phyloP scores from a whole-genome alignment of 371 early-diverging fungal species.

The Haplosporangium sp. region DNA sequence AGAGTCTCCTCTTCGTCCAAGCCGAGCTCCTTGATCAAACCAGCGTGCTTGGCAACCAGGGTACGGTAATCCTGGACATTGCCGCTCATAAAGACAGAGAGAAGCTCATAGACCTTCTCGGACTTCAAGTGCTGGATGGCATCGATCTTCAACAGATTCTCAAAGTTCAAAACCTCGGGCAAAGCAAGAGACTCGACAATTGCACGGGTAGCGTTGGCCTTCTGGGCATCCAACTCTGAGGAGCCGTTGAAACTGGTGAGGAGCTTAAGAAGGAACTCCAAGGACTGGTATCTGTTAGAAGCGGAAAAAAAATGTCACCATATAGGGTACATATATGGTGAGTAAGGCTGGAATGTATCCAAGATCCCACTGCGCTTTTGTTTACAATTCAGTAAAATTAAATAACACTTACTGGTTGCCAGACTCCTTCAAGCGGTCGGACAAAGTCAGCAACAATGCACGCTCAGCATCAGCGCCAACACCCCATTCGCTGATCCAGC shows the following conservation, averaged over 20 bases:
- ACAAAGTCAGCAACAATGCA: slow-evolving; percentile 71
- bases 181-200: slow-evolving; percentile 70
- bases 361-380: too few relatives aligned
- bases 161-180: slow-evolving; percentile 84
- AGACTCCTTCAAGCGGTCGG: slow-evolving; percentile 70
- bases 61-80: slow-evolving; percentile 74
- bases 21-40: slow-evolving; percentile 62
- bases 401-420: slow-evolving; percentile 68
- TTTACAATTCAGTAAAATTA: not conserved
- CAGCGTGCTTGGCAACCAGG: slow-evolving; percentile 65
- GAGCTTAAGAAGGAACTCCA: slow-evolving; percentile 64
- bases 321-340: too few relatives aligned
- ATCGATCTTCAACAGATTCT: slow-evolving; percentile 75
- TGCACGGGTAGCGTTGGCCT: slow-evolving; percentile 55
- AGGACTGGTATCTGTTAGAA: slow-evolving; percentile 14
- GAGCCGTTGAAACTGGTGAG: slow-evolving; percentile 67
- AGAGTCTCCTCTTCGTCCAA: slow-evolving; percentile 70
- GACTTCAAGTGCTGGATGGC: slow-evolving; percentile 69
- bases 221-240: slow-evolving; percentile 58
- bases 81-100: slow-evolving; percentile 82
- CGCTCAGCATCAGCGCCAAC: slow-evolving; percentile 67
- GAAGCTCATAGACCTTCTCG: slow-evolving; percentile 69
- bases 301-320: not conserved
- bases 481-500: slow-evolving; percentile 84
- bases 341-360: too few relatives aligned